Evolutionary conservation across 352 stramenopile species (phyloP), one percentile per base, ranked within the genome.

Genomic region (Globisporangium megalacanthum): DNA sequence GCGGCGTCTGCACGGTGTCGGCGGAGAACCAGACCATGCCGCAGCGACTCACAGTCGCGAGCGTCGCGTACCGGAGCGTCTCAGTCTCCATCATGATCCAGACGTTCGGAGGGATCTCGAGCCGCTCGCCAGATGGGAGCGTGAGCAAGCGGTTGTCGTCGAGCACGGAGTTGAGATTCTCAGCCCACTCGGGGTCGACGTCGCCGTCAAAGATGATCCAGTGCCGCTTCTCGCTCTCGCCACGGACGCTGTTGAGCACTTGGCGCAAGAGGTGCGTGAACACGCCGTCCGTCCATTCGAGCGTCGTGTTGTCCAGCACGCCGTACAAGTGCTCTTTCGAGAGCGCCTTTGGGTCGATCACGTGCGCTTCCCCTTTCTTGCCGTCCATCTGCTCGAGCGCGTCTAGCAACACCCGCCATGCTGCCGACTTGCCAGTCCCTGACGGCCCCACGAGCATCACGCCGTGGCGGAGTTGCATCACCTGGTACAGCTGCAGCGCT

Each of bases 151-250:
- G 98, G 79, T 99, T 99, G 72, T 99, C 98, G 70, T 99, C 98
- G 29, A 99, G 79, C n/a, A 99, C 97, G 36, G 92, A 98, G 79
- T 99, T 99, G 41, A 99, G 88, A 70, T 99, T 99, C 71, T 99
- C 98, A 37, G 97, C 97, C 98, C 97, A 99, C 69, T 99, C 96
- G n/a, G 97, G 97, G 73, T 99, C 97, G 20, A 99, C 97, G 68
- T 99, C 97, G 49, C 98, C 98, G 79, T 99, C 98, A 66, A 99
- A 99, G 46, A 99, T 86, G 63, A 99, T 99, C 97, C 97, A 99
- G 69, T 99, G 94, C 5, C 94, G 83, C 56, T 96, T 88, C 39
- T 97, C 85, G 62, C 91, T 97, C 81, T 99, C 96, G 56, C 96
- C 97, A 55, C 97, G 85, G 44, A 99, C 94, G 57, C 99, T 99